These are phyloP conservation scores for Amaranthus tricolor DNA, from an alignment of 179 eudicot species.

Conservation along the genomic window DNA sequence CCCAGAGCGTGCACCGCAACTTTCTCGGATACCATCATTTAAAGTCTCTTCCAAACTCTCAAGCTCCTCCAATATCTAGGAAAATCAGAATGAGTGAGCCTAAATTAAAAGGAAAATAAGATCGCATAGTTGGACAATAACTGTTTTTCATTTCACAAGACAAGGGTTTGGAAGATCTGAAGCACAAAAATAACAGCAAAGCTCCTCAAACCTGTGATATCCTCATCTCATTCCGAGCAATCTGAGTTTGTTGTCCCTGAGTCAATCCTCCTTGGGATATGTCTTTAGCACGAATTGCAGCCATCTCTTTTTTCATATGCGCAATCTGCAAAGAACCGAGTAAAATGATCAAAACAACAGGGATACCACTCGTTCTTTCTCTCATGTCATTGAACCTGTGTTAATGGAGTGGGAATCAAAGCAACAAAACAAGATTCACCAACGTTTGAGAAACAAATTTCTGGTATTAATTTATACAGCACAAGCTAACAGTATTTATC, in stretches of 20 bases:
- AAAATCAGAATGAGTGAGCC: conserved; percentile 1
- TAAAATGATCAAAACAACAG: conserved; percentile 1
- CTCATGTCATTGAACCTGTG: background rate
- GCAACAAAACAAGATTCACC: background rate
- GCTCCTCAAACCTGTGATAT: conserved; percentile 60
- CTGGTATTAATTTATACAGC: background rate
- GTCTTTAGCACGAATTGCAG: conserved; percentile 94
- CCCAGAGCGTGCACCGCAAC: conserved; percentile 79
- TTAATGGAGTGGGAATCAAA: background rate
- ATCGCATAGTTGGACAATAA: background rate
- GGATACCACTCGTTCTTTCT: background rate
- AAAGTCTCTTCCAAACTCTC: conserved; percentile 96
- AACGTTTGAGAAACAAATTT: background rate
- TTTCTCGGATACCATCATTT: conserved; percentile 93
- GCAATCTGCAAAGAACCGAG: conserved; percentile 54
- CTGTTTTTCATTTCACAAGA: background rate
- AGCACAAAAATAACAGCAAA: background rate
- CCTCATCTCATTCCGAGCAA: conserved; percentile 97
- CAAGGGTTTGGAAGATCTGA: background rate
- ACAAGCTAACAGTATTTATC: background rate
- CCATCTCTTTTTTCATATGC: conserved; percentile 97
- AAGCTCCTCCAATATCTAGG: conserved; percentile 72
- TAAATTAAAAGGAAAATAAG: background rate
- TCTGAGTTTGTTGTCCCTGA: conserved; percentile 98
- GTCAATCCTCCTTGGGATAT: conserved; percentile 99